Base-by-base conservation (phyloP, 2,329 filamentous ascomycete genomes). In the Trichoderma semiorbis region DNA sequence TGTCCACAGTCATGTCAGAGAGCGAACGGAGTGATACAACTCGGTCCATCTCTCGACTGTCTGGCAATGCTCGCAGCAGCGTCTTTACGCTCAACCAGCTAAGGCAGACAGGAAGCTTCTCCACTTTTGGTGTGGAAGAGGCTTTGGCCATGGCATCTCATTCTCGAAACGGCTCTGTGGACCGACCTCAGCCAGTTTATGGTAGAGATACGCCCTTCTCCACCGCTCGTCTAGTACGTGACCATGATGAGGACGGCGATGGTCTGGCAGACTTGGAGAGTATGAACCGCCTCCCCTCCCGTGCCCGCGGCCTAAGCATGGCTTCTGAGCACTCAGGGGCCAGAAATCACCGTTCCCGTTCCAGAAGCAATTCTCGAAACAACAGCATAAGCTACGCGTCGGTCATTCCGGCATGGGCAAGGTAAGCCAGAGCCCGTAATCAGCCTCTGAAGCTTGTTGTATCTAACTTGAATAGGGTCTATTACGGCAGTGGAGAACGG, bases 401-500 rank as follows among this genome's bases (percentile, higher is more conserved):
- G 32, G 78, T 83, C 2, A 81, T 90, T 55, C 88, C 88, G 14
- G 77, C 83, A 10, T 90, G 88, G 88, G 88, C 87, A 32, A 84
- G 80, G 84, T 86, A 79, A 77, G 80, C 70, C 69, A 43, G n/a
- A n/a, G 36, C 8, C 61, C 16, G 4, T 14, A 21, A 47, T 8
- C 21, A 5, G 5, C 47, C 30, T 53, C n/a, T n/a, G 18, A 10
- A 39, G 21, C 36, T 55, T n/a, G 47, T 4, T 14, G 3, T 32
- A 43, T 18, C 75, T 77, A 70, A 76, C 61, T 50, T 39, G 12
- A 43, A 57, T 53, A 89, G 85, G 75, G 82, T 93, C 18, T 94
- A 94, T 80, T 94, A 94, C 78, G 89, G 89, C 43, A 90, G 89
- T 68, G 90, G 90, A 65, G 90, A 88, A 79, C 85, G 84, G 73